These are phyloP conservation scores for Candida pseudofarinosa DNA, from an alignment of 805 yeast genomes.

Conservation along the genomic window DNA sequence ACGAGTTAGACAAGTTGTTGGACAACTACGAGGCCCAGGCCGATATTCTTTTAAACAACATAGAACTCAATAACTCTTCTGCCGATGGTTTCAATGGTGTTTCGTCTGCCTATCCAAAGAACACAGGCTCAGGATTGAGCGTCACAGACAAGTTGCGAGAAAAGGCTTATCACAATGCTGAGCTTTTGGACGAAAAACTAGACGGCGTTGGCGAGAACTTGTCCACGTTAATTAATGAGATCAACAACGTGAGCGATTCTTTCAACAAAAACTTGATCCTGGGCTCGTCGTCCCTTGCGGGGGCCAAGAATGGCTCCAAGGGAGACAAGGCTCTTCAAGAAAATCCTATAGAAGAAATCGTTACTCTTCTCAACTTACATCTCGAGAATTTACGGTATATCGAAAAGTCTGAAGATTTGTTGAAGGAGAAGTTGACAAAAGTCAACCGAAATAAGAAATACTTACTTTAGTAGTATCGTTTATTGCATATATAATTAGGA, in stretches of 20 bases:
- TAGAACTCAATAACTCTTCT: slow-evolving; percentile 21
- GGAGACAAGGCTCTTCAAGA: slow-evolving; percentile 21
- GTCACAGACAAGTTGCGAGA: slow-evolving; percentile 83
- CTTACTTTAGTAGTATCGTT: neutral
- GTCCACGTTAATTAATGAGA: slow-evolving; percentile 70
- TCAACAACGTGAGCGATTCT: slow-evolving; percentile 77
- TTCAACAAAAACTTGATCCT: slow-evolving; percentile 59
- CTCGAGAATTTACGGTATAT: slow-evolving; percentile 86
- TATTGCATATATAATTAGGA: neutral
- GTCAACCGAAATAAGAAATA: slow-evolving; percentile 15
- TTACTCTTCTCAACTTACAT: slow-evolving; percentile 81
- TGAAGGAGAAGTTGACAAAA: slow-evolving; percentile 62
- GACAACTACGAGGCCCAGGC: slow-evolving; percentile 79
- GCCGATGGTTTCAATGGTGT: slow-evolving; percentile 5
- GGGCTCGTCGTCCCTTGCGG: slow-evolving; percentile 16
- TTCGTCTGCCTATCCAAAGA: slow-evolving; percentile 12
- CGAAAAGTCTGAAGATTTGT: slow-evolving; percentile 63
- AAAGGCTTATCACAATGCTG: slow-evolving; percentile 85
- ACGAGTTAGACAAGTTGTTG: slow-evolving; percentile 78
- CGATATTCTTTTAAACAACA: slow-evolving; percentile 42
- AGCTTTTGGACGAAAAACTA: slow-evolving; percentile 73
- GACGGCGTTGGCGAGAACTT: slow-evolving; percentile 75
- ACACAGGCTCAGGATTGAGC: slow-evolving; percentile 24
- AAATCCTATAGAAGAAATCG: slow-evolving; percentile 60
- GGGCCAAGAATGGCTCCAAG: slow-evolving; percentile 15